Evolutionary conservation across 495 filamentous ascomycete genomes (phyloP).

Genomic region (Chlorociboria aeruginascens): DNA sequence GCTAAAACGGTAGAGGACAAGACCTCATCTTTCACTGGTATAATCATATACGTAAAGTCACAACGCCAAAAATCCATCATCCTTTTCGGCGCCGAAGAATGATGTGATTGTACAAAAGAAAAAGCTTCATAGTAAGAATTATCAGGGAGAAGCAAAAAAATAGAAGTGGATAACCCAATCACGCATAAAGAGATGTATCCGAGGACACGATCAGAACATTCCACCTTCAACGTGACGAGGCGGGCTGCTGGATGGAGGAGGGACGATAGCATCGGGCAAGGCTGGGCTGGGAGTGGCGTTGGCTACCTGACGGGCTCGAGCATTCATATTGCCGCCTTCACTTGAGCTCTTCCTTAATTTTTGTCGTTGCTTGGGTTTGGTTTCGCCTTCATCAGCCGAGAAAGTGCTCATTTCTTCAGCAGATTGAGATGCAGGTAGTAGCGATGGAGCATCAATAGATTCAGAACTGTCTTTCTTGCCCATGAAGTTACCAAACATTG

Average conservation of each 20-base stretch:
- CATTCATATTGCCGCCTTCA: constrained; percentile 20
- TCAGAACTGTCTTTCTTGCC: constrained; percentile 12
- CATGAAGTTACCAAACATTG: constrained; percentile 38
- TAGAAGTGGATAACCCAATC: constrained; percentile 1
- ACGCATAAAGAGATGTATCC: neutral
- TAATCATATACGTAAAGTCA: constrained; percentile 2
- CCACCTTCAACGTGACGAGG: constrained; percentile 12
- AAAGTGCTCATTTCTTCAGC: constrained; percentile 19
- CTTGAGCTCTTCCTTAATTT: constrained; percentile 19
- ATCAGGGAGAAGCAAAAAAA: constrained; percentile 5
- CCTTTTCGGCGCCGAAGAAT: constrained; percentile 9
- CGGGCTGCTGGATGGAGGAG: constrained; percentile 2
- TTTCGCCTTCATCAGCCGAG: constrained; percentile 19
- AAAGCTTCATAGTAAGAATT: constrained; percentile 16
- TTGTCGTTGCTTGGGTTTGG: constrained; percentile 2
- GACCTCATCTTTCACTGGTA: neutral
- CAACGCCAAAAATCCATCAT: constrained; percentile 12
- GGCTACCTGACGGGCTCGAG: constrained; percentile 14
- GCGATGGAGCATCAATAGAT: constrained; percentile 1
- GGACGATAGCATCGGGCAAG: constrained; percentile 9
- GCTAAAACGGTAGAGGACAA: neutral
- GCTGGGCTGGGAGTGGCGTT: constrained; percentile 17
- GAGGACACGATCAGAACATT: constrained; percentile 16
- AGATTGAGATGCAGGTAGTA: constrained; percentile 14
- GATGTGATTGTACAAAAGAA: constrained; percentile 15